Conservation (phyloP, 345 rosid species). For the Pistacia atlantica region DNA sequence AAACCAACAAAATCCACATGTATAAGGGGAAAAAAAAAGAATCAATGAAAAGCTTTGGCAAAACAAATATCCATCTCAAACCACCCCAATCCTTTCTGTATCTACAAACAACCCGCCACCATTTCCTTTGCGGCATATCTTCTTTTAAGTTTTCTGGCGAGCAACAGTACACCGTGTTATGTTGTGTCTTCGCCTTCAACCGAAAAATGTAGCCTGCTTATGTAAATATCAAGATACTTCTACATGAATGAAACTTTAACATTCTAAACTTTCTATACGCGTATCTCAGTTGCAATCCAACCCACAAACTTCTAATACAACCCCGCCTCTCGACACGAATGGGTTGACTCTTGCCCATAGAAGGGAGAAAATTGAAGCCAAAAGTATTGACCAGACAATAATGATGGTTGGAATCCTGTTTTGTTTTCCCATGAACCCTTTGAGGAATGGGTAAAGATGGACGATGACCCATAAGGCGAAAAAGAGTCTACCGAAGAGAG, state of each 20-base stretch:
- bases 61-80: slow-evolving; percentile 16
- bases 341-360: slow-evolving; percentile 72
- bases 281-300: slow-evolving; percentile 44
- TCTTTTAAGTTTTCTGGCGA: not conserved
- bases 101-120: slow-evolving; percentile 27
- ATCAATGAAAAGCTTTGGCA: slow-evolving; percentile 15
- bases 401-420: slow-evolving; percentile 62
- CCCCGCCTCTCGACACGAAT: slow-evolving; percentile 44
- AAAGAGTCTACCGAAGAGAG: slow-evolving; percentile 58
- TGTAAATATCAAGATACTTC: slow-evolving; percentile 7
- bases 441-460: slow-evolving; percentile 70
- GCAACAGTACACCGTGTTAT: slow-evolving; percentile 1
- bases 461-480: slow-evolving; percentile 67
- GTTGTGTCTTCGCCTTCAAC: slow-evolving; percentile 8
- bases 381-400: slow-evolving; percentile 65
- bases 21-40: slow-evolving; percentile 12
- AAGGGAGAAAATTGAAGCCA: slow-evolving; percentile 60
- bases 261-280: slow-evolving; percentile 1
- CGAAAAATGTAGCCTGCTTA: slow-evolving; percentile 3
- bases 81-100: slow-evolving; percentile 16
- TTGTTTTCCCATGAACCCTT: slow-evolving; percentile 63
- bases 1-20: slow-evolving; percentile 22
- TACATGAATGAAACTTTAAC: slow-evolving; percentile 7
- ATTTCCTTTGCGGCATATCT: slow-evolving; percentile 15
- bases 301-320: slow-evolving; percentile 55